Evolutionary conservation across 495 filamentous ascomycete genomes (phyloP).

Genomic region (Jackrogersella minutella): DNA sequence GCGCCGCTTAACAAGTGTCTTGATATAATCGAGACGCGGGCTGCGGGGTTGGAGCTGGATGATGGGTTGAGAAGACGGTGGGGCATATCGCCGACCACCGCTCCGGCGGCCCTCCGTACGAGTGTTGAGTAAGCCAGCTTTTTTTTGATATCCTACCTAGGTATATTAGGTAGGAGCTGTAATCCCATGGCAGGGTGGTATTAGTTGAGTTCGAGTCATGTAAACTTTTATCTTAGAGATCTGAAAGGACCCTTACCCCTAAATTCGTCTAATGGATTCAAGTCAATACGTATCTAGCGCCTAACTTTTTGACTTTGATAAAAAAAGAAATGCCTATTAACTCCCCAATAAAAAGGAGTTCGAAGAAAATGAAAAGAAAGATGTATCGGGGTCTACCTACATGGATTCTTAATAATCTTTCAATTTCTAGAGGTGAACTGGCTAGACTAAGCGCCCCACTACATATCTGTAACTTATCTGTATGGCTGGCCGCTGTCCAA

Average conservation of each 20-base stretch:
- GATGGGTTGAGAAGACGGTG: constrained; percentile 45
- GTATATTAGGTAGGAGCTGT: neutral
- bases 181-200: constrained; percentile 3
- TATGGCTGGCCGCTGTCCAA: no score
- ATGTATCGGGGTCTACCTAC: constrained; percentile 8
- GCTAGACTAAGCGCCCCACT: constrained; percentile 19
- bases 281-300: constrained; percentile 3
- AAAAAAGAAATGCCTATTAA: neutral
- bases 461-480: neutral
- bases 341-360: neutral
- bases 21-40: constrained; percentile 80
- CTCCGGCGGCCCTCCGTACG: constrained; percentile 41
- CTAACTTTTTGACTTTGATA: neutral
- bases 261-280: neutral
- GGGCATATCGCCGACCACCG: constrained; percentile 53
- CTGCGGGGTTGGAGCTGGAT: constrained; percentile 66
- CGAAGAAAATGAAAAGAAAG: neutral
- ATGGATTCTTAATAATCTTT: constrained; percentile 24
- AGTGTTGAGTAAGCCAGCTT: constrained; percentile 48
- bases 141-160: constrained; percentile 2
- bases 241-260: neutral
- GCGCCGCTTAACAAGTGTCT: constrained; percentile 73
- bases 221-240: constrained; percentile 2
- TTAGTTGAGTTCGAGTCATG: constrained; percentile 19
- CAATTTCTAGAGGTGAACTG: constrained; percentile 21